These are phyloP conservation scores for Trametes gibbosa DNA, from an alignment of 768 basidiomycete genomes.

Conservation along the genomic window DNA sequence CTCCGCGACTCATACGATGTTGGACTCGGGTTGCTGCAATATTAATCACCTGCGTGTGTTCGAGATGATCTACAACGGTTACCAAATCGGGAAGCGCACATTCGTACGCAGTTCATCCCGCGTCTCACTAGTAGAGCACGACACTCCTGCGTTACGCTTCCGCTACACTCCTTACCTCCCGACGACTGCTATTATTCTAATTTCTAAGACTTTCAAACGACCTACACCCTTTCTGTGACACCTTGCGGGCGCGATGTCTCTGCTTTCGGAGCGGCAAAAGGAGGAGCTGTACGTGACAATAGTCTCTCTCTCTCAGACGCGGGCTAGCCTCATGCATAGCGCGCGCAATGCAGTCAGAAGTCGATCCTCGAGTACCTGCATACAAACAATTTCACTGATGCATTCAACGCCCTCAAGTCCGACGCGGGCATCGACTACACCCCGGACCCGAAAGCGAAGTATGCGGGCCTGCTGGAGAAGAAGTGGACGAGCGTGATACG, in stretches of 20 bases:
- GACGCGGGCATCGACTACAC: slow-evolving; percentile 60
- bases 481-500: slow-evolving; percentile 98
- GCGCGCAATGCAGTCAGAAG: slow-evolving; percentile 53
- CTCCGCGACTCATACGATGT: background rate
- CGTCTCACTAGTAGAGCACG: background rate
- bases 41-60: background rate
- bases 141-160: slow-evolving; percentile 15
- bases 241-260: slow-evolving; percentile 33
- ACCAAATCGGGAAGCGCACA: slow-evolving; percentile 19
- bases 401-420: slow-evolving; percentile 57
- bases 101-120: slow-evolving; percentile 11
- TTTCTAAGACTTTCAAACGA: background rate
- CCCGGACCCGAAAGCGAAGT: slow-evolving; percentile 85
- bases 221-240: background rate
- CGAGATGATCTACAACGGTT: slow-evolving; percentile 9
- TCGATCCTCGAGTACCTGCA: slow-evolving; percentile 79
- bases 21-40: background rate
- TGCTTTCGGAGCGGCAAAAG: slow-evolving; percentile 45
- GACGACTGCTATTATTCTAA: background rate
- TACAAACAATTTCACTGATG: slow-evolving; percentile 59
- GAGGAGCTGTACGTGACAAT: slow-evolving; percentile 43
- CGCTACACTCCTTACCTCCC: slow-evolving; percentile 13
- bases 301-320: slow-evolving; percentile 1
- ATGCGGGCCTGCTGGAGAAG: slow-evolving; percentile 88
- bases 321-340: slow-evolving; percentile 14